These are phyloP conservation scores for Arxiozyma telluris DNA, from an alignment of 1,139 yeast species.

Conservation along the genomic window DNA sequence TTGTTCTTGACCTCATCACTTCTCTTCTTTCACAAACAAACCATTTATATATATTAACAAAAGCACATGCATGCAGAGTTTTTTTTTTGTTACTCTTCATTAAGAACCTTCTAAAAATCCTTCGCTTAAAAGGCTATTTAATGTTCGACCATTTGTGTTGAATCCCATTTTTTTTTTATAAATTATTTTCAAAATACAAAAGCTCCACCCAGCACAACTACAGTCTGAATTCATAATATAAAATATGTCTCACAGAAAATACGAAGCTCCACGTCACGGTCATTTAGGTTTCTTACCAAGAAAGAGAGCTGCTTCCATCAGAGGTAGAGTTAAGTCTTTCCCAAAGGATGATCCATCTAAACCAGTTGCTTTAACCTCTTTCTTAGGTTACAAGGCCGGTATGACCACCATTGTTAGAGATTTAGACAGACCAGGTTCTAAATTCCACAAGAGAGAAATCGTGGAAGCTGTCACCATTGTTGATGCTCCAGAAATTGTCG, in stretches of 20 bases:
- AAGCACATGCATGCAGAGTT: background rate
- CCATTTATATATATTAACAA: too few relatives aligned
- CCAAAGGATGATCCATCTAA: conserved; percentile 97
- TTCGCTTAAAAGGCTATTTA: too few relatives aligned
- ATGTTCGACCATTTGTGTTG: too few relatives aligned
- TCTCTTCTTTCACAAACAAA: background rate
- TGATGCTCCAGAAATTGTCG: conserved; percentile 98
- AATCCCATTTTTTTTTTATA: too few relatives aligned
- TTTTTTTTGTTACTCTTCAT: background rate
- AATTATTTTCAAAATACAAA: background rate
- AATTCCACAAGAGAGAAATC: conserved; percentile 99
- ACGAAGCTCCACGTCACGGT: conserved; percentile 99
- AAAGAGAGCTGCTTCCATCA: conserved; percentile 98
- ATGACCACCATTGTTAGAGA: conserved; percentile 99
- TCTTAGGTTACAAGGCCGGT: conserved; percentile 99
- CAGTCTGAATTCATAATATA: conserved; percentile 8
- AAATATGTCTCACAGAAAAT: conserved; percentile 97
- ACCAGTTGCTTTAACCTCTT: conserved; percentile 98
- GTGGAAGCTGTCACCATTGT: conserved; percentile 99
- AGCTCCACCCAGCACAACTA: conserved; percentile 1
- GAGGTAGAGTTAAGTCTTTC: conserved; percentile 99
- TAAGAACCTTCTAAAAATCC: background rate
- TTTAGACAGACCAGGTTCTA: conserved; percentile 99
- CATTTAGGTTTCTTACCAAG: conserved; percentile 99
- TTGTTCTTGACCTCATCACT: background rate